These are phyloP conservation scores for Erythrophleum ivorense DNA, from an alignment of 331 rosid species.

Conservation along the genomic window DNA sequence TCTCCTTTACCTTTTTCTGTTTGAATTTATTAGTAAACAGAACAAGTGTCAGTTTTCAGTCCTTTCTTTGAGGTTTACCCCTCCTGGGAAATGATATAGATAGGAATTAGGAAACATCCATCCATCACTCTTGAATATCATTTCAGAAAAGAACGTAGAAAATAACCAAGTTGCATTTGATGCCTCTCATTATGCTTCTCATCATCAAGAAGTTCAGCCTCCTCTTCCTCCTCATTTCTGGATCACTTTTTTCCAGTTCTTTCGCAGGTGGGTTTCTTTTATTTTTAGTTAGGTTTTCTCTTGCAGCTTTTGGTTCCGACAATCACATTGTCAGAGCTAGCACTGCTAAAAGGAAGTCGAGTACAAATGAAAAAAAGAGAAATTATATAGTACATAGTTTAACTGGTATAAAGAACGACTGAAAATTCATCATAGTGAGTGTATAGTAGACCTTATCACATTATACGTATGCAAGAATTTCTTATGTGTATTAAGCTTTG, in stretches of 20 bases:
- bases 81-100: not conserved
- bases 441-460: no score
- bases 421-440: no score
- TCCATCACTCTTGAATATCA: not conserved
- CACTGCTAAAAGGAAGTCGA: not conserved
- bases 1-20: slow-evolving; percentile 42
- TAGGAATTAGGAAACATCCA: not conserved
- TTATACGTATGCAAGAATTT: no score
- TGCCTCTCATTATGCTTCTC: slow-evolving; percentile 44
- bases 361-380: not conserved
- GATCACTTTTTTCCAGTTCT: slow-evolving; percentile 54
- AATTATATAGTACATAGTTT: not conserved
- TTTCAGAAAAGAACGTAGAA: slow-evolving; percentile 8
- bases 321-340: slow-evolving; percentile 41
- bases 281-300: not conserved
- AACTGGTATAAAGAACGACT: no score
- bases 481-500: not conserved
- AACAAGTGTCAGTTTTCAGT: not conserved
- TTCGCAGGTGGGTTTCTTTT: slow-evolving; percentile 47
- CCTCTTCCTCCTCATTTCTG: slow-evolving; percentile 56
- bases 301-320: slow-evolving; percentile 43
- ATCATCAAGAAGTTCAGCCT: slow-evolving; percentile 41
- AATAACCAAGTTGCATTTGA: slow-evolving; percentile 25
- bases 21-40: slow-evolving; percentile 39
- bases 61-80: slow-evolving; percentile 20